These are phyloP conservation scores for Neofusicoccum ribis DNA, from an alignment of 2,329 filamentous ascomycete genomes.

Conservation along the genomic window DNA sequence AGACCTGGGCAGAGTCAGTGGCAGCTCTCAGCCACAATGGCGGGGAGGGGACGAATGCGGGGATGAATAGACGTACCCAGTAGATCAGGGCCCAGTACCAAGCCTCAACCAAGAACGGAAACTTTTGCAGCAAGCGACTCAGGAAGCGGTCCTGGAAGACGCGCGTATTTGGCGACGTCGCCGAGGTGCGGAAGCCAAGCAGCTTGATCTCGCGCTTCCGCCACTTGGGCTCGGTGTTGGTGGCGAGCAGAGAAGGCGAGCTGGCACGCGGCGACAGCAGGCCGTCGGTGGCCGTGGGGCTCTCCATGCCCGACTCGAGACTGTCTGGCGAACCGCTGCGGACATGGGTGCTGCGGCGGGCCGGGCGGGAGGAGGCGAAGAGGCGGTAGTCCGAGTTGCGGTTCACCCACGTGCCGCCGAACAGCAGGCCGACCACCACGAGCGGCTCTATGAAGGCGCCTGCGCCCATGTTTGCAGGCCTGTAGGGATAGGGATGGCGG, in stretches of 20 bases:
- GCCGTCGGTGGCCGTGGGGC: conserved; percentile 34
- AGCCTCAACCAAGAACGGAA: conserved; percentile 72
- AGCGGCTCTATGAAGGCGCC: conserved; percentile 63
- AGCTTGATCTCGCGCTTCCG: conserved; percentile 51
- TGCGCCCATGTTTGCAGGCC: conserved; percentile 48
- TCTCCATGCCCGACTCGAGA: conserved; percentile 43
- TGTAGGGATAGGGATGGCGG: not conserved
- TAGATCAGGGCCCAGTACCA: conserved; percentile 79
- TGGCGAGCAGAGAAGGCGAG: conserved; percentile 45
- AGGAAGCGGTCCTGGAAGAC: conserved; percentile 61
- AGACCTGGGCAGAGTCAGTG: conserved; percentile 55
- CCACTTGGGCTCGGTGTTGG: conserved; percentile 50
- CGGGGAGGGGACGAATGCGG: not conserved
- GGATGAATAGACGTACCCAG: conserved; percentile 59
- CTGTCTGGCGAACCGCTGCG: conserved; percentile 42
- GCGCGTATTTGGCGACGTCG: conserved; percentile 62
- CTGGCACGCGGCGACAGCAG: conserved; percentile 34
- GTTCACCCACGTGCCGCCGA: conserved; percentile 64
- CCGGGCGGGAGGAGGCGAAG: conserved; percentile 31
- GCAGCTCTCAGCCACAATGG: too few species aligned
- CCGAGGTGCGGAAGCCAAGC: conserved; percentile 47
- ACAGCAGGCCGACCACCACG: conserved; percentile 59
- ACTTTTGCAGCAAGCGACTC: conserved; percentile 64
- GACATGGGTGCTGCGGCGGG: conserved; percentile 21
- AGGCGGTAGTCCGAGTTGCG: conserved; percentile 46